Conservation (phyloP, 192 early-diverging fungal genomes). For the Phlyctochytrium planicorne region DNA sequence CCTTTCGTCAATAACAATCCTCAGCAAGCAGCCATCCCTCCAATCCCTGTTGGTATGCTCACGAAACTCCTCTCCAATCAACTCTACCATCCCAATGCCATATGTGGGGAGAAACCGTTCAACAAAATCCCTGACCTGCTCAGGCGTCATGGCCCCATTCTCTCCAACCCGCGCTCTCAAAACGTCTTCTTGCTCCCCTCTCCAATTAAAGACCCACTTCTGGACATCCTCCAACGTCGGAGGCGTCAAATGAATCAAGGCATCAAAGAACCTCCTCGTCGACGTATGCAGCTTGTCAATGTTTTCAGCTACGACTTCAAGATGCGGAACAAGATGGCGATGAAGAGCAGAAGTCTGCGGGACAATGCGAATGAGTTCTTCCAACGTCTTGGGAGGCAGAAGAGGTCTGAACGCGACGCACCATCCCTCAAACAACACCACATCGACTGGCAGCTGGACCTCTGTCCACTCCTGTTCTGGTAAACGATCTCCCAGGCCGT, state of each 20-base stretch:
- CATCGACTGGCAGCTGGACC: conserved; percentile 59
- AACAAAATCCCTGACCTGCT: background rate
- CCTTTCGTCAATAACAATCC: background rate
- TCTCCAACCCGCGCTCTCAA: conserved; percentile 29
- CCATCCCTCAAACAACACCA: conserved; percentile 94
- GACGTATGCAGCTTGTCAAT: conserved; percentile 37
- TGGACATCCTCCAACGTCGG: conserved; percentile 64
- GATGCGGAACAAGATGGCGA: conserved; percentile 5
- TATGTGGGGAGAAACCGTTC: background rate
- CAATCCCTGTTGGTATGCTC: background rate
- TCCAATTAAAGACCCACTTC: conserved; percentile 77
- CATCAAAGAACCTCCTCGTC: conserved; percentile 37
- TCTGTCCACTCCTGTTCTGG: conserved; percentile 58
- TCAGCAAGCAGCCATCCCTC: background rate
- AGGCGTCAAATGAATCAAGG: conserved; percentile 74
- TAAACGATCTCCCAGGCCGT: conserved; percentile 78
- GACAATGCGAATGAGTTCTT: background rate
- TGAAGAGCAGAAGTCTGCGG: background rate
- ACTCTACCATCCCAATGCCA: background rate
- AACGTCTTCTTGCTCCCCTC: conserved; percentile 80
- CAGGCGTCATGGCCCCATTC: background rate
- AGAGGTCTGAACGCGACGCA: conserved; percentile 69
- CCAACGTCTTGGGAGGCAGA: background rate
- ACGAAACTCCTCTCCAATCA: background rate
- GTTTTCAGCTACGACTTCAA: conserved; percentile 21